Base-by-base conservation (phyloP, 768 basidiomycete genomes). In the Naganishia randhawae region DNA sequence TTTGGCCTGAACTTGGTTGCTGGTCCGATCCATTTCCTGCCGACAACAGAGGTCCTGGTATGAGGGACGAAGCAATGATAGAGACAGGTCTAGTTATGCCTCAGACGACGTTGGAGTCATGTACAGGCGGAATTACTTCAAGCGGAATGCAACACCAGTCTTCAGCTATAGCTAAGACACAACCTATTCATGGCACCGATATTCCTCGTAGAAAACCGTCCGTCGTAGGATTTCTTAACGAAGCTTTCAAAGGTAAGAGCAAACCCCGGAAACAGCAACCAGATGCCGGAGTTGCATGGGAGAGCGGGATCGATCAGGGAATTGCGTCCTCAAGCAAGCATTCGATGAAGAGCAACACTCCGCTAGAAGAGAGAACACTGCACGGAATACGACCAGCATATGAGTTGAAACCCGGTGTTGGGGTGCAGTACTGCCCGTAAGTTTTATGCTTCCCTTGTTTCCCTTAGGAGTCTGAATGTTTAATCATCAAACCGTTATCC, bases 1-100 rank as follows among this genome's bases (percentile, higher is more conserved):
- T 77, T 29, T 79, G 78, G 78, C 78, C 78, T 0, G 77, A 79
- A 50, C 51, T 79, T 45, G 78, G 72, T 8, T 62, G 64, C 22
- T 79, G 78, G 78, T 31, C 57, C 29, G 57, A 61, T 37, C 17
- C 39, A 25, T 61, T 61, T 29, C 57, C 39, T 16, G n/a, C 57
- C 37, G 57, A 61, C 29, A 13, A 39, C 5, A n/a, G 57, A 41
- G 13, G 22, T 8, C n/a, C n/a, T 13, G 22, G 31, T 27, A 53
- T 22, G 29, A 45, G 57, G 45, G 61, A 53, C n/a, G 16, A 54
- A 50, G 22, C 33, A 3, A 22, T 41, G 50, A 33, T 17, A n/a
- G 32, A 41, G 67, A 33, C 35, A 33, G 69, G 51, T 9, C 22
- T 32, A 33, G 52, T 61, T 1, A 22, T 25, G 16, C 39, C n/a